Conservation (phyloP, 2,329 filamentous ascomycete species). For the Parasarocladium wereldwijsianum region DNA sequence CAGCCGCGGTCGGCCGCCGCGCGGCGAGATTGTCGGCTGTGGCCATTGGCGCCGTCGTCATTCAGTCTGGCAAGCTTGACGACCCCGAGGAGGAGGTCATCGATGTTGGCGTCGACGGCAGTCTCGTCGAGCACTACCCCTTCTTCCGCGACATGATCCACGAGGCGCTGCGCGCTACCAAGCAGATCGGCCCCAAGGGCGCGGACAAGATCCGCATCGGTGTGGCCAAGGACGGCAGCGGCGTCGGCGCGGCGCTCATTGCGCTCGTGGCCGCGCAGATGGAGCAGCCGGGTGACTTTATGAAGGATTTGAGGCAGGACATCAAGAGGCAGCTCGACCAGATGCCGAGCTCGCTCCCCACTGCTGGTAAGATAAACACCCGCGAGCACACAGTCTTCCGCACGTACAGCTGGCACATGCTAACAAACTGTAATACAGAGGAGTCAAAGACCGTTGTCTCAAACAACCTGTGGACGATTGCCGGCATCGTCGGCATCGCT, state of each 20-base stretch:
- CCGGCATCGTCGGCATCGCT: slow-evolving; percentile 19
- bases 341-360: slow-evolving; percentile 16
- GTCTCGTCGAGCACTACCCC: slow-evolving; percentile 89
- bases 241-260: slow-evolving; percentile 73
- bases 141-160: slow-evolving; percentile 80
- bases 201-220: slow-evolving; percentile 85
- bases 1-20: slow-evolving; percentile 72
- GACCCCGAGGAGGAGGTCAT: slow-evolving; percentile 52
- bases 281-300: slow-evolving; percentile 34
- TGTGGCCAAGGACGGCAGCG: slow-evolving; percentile 92
- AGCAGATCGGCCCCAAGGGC: slow-evolving; percentile 62
- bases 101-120: slow-evolving; percentile 90
- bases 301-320: slow-evolving; percentile 25
- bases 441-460: slow-evolving; percentile 17
- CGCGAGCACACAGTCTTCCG: not conserved
- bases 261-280: slow-evolving; percentile 70
- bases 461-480: slow-evolving; percentile 17
- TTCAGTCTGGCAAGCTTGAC: slow-evolving; percentile 61
- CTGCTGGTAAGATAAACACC: slow-evolving; percentile 12
- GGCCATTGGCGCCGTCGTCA: slow-evolving; percentile 69
- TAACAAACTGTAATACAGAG: slow-evolving; percentile 5
- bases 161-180: slow-evolving; percentile 62
- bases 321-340: slow-evolving; percentile 20
- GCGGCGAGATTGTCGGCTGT: slow-evolving; percentile 80
- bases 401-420: slow-evolving; percentile 12